Percentiles rank a stretch among this genome's conserved stretches.
Conservation (phyloP, 2,329 filamentous ascomycete species). For the Aschersonia sp. region DNA sequence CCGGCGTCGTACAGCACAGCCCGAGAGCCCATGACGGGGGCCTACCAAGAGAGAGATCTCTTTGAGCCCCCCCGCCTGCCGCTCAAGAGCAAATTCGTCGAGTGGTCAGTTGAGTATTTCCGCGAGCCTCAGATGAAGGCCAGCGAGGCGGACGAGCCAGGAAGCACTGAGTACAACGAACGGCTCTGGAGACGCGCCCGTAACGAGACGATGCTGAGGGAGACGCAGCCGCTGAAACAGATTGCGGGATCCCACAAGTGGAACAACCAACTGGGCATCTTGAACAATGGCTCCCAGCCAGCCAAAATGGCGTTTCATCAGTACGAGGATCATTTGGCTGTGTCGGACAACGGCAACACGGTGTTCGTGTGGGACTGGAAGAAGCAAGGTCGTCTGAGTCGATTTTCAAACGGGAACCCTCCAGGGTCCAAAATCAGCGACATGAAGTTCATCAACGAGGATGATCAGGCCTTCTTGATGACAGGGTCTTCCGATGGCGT, state of each 20-base stretch:
- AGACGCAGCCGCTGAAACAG: slow-evolving; percentile 87
- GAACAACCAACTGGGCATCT: slow-evolving; percentile 68
- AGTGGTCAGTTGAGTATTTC: slow-evolving; percentile 97
- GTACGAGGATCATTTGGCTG: slow-evolving; percentile 89
- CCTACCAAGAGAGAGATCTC: slow-evolving; percentile 50
- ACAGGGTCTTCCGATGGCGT: slow-evolving; percentile 93
- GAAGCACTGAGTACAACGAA: slow-evolving; percentile 91
- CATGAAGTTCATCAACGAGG: slow-evolving; percentile 95
- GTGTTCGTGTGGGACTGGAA: slow-evolving; percentile 93
- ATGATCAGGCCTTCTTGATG: slow-evolving; percentile 88
- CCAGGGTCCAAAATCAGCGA: slow-evolving; percentile 84
- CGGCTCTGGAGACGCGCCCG: slow-evolving; percentile 82
- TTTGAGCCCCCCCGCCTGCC: slow-evolving; percentile 51
- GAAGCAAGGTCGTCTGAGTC: slow-evolving; percentile 55
- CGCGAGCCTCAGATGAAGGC: slow-evolving; percentile 97
- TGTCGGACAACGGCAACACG: slow-evolving; percentile 84
- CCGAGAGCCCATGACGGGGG: slow-evolving; percentile 64
- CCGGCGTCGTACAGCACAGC: slow-evolving; percentile 62
- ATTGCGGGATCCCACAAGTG: slow-evolving; percentile 74
- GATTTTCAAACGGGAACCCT: slow-evolving; percentile 91
- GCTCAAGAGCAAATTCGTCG: slow-evolving; percentile 68
- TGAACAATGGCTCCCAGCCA: slow-evolving; percentile 82
- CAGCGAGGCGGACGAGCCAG: slow-evolving; percentile 88
- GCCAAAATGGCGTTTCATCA: slow-evolving; percentile 94
- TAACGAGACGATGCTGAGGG: slow-evolving; percentile 82